These are phyloP conservation scores for Ceratobasidium sp. DNA, from an alignment of 1,284 basidiomycete genomes.

Conservation along the genomic window DNA sequence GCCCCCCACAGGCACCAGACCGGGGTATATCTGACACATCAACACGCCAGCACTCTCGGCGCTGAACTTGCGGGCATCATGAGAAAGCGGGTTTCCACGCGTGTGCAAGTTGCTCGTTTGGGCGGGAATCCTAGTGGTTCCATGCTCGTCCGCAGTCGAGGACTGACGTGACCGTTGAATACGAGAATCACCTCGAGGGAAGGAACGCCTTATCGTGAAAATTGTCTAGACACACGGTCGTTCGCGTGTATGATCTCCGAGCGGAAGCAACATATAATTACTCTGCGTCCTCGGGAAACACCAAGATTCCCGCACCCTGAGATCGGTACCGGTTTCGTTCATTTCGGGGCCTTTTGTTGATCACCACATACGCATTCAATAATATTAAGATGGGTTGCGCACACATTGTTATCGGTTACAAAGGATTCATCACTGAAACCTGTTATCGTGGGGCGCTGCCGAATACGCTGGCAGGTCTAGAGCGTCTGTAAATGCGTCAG, in stretches of 20 bases:
- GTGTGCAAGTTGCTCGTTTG: neutral
- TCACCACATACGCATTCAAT: too few relatives aligned
- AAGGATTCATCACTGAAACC: conserved; percentile 7
- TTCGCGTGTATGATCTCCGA: neutral
- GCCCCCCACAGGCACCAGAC: conserved; percentile 1
- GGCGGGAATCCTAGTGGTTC: neutral
- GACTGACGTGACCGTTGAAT: conserved; percentile 11
- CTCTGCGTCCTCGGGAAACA: neutral
- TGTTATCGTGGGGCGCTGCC: neutral
- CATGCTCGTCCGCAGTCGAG: conserved; percentile 35
- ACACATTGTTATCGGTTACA: neutral
- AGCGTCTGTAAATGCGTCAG: conserved; percentile 23
- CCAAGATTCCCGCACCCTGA: neutral
- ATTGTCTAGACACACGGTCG: conserved; percentile 11
- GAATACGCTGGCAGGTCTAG: conserved; percentile 31
- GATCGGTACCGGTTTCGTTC: too few relatives aligned
- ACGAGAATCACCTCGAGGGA: conserved; percentile 3
- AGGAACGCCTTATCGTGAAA: conserved; percentile 13
- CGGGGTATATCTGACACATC: conserved; percentile 21
- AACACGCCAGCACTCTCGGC: conserved; percentile 2
- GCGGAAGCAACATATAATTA: neutral
- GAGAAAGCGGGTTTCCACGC: conserved; percentile 29
- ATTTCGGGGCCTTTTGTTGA: neutral
- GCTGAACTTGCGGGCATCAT: neutral
- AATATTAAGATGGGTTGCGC: neutral